Evolutionary conservation across 1,139 yeast genomes (phyloP).

Genomic region (Pichia norvegensis): DNA sequence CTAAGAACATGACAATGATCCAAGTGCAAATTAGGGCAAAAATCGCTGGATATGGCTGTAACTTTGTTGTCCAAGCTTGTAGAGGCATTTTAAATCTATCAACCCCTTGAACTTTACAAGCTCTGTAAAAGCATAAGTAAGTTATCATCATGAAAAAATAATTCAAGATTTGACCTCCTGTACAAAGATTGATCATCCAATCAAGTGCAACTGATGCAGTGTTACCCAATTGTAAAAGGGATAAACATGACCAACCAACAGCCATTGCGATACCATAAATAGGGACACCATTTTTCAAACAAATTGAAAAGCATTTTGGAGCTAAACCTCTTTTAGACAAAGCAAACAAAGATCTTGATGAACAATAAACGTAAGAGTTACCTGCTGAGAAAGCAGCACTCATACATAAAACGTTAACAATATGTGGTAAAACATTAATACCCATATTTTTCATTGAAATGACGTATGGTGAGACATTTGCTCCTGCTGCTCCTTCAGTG

Average conservation of each 20-base stretch:
- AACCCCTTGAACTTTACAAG: conserved; percentile 35
- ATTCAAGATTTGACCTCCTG: conserved; percentile 44
- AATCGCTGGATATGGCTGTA: conserved; percentile 38
- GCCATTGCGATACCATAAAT: conserved; percentile 26
- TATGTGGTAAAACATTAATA: conserved; percentile 27
- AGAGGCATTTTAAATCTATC: conserved; percentile 34
- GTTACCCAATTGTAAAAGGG: conserved; percentile 34
- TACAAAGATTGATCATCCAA: conserved; percentile 43
- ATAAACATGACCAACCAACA: conserved; percentile 30
- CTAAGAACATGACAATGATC: conserved; percentile 35
- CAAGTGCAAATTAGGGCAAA: conserved; percentile 27
- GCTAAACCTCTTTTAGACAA: conserved; percentile 32
- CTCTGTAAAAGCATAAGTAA: conserved; percentile 38
- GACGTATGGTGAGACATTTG: conserved; percentile 24
- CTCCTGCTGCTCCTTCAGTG: conserved; percentile 22
- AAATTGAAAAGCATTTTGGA: conserved; percentile 28
- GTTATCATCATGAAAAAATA: conserved; percentile 41
- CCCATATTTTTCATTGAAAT: conserved; percentile 22
- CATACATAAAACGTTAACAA: conserved; percentile 29
- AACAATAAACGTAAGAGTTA: conserved; percentile 33
- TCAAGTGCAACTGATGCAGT: conserved; percentile 37
- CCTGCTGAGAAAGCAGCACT: conserved; percentile 35
- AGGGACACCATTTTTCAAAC: conserved; percentile 32
- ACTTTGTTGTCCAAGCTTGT: conserved; percentile 32
- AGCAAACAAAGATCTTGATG: conserved; percentile 33